Evolutionary conservation across 352 stramenopile species (phyloP).

Genomic region (Globisporangium radiosum): DNA sequence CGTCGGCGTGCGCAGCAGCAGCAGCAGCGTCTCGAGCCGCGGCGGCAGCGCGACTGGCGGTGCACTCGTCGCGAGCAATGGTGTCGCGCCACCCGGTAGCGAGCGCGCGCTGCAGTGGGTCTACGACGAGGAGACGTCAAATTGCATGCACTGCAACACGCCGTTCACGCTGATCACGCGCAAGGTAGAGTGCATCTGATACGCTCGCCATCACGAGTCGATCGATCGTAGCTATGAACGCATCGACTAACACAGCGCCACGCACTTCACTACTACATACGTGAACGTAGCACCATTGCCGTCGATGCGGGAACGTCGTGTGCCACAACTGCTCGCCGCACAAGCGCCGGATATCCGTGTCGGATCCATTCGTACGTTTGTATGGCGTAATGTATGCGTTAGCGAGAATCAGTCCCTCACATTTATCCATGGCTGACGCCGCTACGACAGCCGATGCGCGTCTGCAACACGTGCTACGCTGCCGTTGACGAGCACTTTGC

Average conservation of each 20-base stretch:
- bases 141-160: constrained; percentile 87
- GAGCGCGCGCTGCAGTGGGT: constrained; percentile 75
- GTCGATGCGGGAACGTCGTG: constrained; percentile 78
- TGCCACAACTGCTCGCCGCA: constrained; percentile 84
- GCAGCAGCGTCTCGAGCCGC: constrained; percentile 8
- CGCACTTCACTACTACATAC: background rate
- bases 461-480: constrained; percentile 84
- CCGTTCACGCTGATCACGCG: constrained; percentile 75
- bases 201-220: background rate
- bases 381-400: too few species aligned
- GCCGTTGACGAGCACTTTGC: constrained; percentile 81
- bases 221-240: background rate
- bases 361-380: constrained; percentile 68
- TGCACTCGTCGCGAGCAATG: constrained; percentile 23
- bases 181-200: constrained; percentile 37
- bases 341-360: constrained; percentile 75
- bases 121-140: constrained; percentile 76
- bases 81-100: constrained; percentile 6
- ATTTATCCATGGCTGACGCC: background rate
- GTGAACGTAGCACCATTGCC: constrained; percentile 59
- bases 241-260: background rate
- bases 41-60: constrained; percentile 14
- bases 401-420: too few species aligned
- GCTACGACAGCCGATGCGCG: constrained; percentile 55
- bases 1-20: constrained; percentile 37